A percentile compares a stretch with the other conserved stretches of the same genome.
These are phyloP conservation scores for Ilex aquifolium DNA, from an alignment of 257 asterid species.

Conservation along the genomic window DNA sequence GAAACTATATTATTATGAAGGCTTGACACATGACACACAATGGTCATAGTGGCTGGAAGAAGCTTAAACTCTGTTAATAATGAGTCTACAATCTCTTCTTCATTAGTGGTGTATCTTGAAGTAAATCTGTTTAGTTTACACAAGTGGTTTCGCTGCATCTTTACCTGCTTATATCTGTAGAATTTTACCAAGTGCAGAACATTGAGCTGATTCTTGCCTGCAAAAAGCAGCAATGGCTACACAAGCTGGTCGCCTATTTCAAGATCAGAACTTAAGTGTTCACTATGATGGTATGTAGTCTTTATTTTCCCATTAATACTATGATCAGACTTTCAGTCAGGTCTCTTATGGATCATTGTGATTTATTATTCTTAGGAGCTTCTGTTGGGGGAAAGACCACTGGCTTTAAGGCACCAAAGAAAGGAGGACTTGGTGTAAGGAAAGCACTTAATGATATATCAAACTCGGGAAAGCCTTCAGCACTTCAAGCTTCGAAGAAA, in stretches of 20 bases:
- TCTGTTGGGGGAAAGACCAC: conserved; percentile 47
- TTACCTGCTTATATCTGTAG: background rate
- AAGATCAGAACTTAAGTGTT: conserved; percentile 63
- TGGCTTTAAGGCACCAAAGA: conserved; percentile 39
- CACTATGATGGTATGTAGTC: conserved; percentile 49
- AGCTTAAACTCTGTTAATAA: too few relatives aligned
- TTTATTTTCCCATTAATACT: too few relatives aligned
- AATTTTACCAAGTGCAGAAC: conserved; percentile 7
- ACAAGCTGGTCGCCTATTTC: conserved; percentile 46
- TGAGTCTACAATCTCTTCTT: too few relatives aligned
- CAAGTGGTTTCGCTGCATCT: background rate
- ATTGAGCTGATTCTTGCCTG: conserved; percentile 7
- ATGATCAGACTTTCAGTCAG: too few relatives aligned
- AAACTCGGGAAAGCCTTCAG: conserved; percentile 58
- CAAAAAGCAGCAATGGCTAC: conserved; percentile 49
- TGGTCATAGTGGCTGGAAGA: too few relatives aligned
- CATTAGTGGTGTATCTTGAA: too few relatives aligned
- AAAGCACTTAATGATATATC: conserved; percentile 88
- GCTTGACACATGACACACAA: too few relatives aligned
- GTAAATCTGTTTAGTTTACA: too few relatives aligned
- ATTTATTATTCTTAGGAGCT: conserved; percentile 17
- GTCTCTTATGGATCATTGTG: too few relatives aligned
- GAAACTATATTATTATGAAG: too few relatives aligned
- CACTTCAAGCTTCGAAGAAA: conserved; percentile 38
- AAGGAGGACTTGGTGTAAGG: conserved; percentile 47